Base-by-base conservation (phyloP, 2,329 filamentous ascomycete genomes). In the Escovopsis sp. region DNA sequence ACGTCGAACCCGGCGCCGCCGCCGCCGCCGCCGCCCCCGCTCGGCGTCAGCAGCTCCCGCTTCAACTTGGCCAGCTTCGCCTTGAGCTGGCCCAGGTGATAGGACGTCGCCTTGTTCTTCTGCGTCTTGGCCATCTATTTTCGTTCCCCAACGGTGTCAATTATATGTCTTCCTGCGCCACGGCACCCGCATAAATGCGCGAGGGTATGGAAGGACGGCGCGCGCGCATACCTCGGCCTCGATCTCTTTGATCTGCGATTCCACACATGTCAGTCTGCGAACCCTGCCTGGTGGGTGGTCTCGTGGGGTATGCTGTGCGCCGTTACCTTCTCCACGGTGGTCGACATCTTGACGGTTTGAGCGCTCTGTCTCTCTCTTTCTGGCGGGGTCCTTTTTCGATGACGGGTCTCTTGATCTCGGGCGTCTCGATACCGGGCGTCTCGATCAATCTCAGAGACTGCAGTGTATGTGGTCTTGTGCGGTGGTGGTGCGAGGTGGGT, bases 1-100 rank as follows among this genome's bases (percentile, higher is more conserved):
- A 98, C 91, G 68, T 98, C 91, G 71, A 98, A 98, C 44, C 91
- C 91, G 46, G 82, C 69, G 59, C 84, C 85, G 48, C 79, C 87
- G 43, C 84, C 88, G 43, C 89, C 88, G 43, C 88, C 86, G 39
- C 88, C 84, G 20, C 20, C 20, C 39, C 84, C 72, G 34, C 78
- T 72, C 15, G 91, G 91, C 35, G 85, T 94, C 51, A 98, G 73
- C 39, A 98, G 78, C 65, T 98, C 91, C 59, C 86, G 79, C 73
- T 95, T 96, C 56, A 98, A 73, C 70, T 98, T 98, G 38, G 91
- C 89, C 57, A 98, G 77, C 67, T 98, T 98, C 50, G 91, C 91
- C 68, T 98, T 98, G 53, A 98, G 70, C 67, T 96, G 89, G 65
- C 85, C 87, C 63, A 95, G 70, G 74, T 95, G 88, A 63, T 80